A percentile compares a stretch with the other conserved stretches of the same genome.
Evolutionary conservation across 108 stramenopile species (phyloP).

Genomic region (Conticribra weissflogii): DNA sequence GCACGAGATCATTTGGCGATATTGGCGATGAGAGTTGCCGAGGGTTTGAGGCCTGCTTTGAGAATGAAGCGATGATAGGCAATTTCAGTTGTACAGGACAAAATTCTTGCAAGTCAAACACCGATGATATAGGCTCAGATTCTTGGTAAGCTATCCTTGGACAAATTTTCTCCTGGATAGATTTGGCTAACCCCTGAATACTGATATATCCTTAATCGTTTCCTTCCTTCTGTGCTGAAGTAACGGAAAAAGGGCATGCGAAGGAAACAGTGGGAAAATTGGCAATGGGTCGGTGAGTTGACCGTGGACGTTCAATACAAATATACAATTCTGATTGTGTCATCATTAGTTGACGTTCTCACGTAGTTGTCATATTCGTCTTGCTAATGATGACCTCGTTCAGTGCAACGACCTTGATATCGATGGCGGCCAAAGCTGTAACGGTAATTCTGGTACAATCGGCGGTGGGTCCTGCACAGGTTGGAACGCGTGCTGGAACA

Average conservation of each 20-base stretch:
- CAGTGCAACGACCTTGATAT: background rate
- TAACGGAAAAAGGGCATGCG: background rate
- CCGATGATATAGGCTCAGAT: background rate
- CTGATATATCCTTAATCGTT: no score
- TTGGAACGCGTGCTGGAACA: background rate
- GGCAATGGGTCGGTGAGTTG: background rate
- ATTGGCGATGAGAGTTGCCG: background rate
- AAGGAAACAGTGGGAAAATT: background rate
- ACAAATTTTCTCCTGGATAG: no score
- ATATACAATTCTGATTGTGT: no score
- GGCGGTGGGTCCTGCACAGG: background rate
- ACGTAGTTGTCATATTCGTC: no score
- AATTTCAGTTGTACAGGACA: background rate
- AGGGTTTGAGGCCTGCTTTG: background rate
- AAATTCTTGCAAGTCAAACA: background rate
- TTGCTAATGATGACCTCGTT: no score
- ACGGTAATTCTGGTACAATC: background rate
- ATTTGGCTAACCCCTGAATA: no score
- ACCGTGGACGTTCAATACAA: no score
- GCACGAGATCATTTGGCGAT: background rate
- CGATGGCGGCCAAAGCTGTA: background rate
- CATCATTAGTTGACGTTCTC: no score
- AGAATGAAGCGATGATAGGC: background rate
- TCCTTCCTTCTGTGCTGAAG: no score
- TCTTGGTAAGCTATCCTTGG: no score